A percentile compares a stretch with the other conserved stretches of the same genome.
These are phyloP conservation scores for Paraphaeosphaeria sporulosa DNA, from an alignment of 2,329 filamentous ascomycete species.

Conservation along the genomic window DNA sequence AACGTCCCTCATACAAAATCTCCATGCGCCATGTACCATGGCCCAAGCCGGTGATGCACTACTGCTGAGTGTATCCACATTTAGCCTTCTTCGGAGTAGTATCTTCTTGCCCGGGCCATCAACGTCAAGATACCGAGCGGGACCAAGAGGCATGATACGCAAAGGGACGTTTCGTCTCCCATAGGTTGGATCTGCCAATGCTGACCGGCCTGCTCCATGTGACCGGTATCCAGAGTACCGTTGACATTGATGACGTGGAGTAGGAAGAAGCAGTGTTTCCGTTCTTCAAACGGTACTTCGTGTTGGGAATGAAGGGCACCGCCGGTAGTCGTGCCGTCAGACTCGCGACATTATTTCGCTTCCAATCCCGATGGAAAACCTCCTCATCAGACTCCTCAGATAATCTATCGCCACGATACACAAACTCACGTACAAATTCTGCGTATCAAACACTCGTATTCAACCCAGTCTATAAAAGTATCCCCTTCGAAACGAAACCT, in stretches of 20 bases:
- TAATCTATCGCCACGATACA: background rate
- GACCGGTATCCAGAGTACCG: too few relatives aligned
- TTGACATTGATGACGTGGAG: too few relatives aligned
- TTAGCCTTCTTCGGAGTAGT: background rate
- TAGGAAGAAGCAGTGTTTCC: too few relatives aligned
- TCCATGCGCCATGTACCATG: conserved; percentile 2
- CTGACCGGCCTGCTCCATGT: conserved; percentile 19
- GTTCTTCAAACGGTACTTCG: too few relatives aligned
- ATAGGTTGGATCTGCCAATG: conserved; percentile 34
- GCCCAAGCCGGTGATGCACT: background rate
- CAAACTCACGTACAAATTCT: background rate
- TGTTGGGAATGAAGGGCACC: too few relatives aligned
- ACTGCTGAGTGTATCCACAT: conserved; percentile 3
- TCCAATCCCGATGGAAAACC: too few relatives aligned
- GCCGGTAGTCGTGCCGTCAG: too few relatives aligned
- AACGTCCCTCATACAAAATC: background rate
- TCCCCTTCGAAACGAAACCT: background rate
- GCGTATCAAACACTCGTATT: background rate
- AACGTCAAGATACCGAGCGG: conserved; percentile 27
- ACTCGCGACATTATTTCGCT: too few relatives aligned
- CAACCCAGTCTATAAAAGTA: background rate
- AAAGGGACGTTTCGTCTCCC: conserved; percentile 25
- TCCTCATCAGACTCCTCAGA: too few relatives aligned
- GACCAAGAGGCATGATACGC: conserved; percentile 30
- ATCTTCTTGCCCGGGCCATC: conserved; percentile 18